phyloP scores from a whole-genome alignment of 2,329 filamentous ascomycete species.

The Botrytis hyacinthi region DNA sequence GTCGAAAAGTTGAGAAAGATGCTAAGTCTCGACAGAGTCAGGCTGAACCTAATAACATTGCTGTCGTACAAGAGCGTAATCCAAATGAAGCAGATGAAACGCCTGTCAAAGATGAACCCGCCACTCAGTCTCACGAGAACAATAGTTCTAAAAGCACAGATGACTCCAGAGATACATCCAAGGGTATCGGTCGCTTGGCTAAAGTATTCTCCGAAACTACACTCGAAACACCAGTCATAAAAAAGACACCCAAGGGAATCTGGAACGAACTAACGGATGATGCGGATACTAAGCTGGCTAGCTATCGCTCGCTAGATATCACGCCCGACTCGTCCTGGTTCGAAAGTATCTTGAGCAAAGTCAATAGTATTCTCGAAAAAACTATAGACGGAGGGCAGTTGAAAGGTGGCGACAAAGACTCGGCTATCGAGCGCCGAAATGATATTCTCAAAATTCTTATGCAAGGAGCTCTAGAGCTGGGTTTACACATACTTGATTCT shows the following conservation, averaged over 20 bases:
- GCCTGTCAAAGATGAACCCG: fast-evolving
- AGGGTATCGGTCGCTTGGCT: too few relatives aligned
- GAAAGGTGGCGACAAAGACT: background rate
- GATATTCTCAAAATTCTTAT: background rate
- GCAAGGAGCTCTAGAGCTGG: background rate
- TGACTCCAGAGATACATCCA: too few relatives aligned
- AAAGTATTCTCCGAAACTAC: too few relatives aligned
- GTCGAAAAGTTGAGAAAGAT: background rate
- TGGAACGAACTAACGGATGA: background rate
- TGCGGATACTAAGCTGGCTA: background rate
- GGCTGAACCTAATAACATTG: background rate
- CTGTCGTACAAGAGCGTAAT: background rate
- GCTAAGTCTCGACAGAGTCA: background rate
- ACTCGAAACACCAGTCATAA: too few relatives aligned
- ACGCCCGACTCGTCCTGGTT: background rate
- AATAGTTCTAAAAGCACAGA: background rate
- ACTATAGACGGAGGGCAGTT: background rate
- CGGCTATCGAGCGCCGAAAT: background rate
- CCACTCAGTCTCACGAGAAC: background rate
- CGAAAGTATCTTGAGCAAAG: background rate
- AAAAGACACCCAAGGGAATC: background rate
- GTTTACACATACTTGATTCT: background rate
- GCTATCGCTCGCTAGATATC: background rate
- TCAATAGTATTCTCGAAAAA: background rate
- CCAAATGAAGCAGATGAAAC: background rate